These are phyloP conservation scores for Boletales sp. DNA, from an alignment of 768 basidiomycete genomes.

Conservation along the genomic window DNA sequence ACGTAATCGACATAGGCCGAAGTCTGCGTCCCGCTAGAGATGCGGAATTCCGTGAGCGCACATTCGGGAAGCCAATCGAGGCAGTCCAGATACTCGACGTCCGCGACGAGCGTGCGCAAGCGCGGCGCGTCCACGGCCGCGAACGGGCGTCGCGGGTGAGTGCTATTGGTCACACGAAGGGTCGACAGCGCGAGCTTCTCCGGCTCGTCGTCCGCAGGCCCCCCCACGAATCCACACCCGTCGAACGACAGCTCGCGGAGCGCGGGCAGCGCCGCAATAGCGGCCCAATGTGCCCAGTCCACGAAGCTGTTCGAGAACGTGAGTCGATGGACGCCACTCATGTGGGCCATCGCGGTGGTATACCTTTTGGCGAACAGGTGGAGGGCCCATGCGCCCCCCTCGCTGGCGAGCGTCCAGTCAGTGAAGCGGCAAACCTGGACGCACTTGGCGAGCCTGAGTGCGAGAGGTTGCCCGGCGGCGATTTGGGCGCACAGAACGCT, in stretches of 20 bases:
- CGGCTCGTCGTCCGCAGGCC: too few species aligned
- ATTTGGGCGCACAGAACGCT: conserved; percentile 26
- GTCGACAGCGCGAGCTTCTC: conserved; percentile 4
- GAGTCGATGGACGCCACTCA: conserved; percentile 17
- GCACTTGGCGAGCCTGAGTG: conserved; percentile 26
- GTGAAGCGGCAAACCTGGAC: conserved; percentile 25
- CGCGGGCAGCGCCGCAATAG: conserved; percentile 4
- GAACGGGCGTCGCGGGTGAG: not conserved
- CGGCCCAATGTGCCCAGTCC: conserved; percentile 11
- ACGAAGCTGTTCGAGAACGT: conserved; percentile 8
- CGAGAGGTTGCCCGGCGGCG: conserved; percentile 23
- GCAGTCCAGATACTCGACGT: not conserved
- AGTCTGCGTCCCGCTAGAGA: not conserved
- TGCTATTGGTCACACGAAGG: not conserved
- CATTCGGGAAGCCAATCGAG: not conserved
- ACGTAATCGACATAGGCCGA: too few species aligned
- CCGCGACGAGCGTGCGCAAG: not conserved
- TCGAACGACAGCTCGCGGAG: conserved; percentile 19
- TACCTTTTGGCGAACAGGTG: not conserved
- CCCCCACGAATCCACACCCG: not conserved
- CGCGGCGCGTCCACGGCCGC: not conserved
- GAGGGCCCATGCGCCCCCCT: not conserved
- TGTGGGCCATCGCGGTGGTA: conserved; percentile 7
- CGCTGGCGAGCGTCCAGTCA: not conserved
- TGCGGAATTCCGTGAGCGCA: conserved; percentile 2